These are phyloP conservation scores for Otatea glauca DNA, from an alignment of 176 grass and related monocot genomes.

Conservation along the genomic window DNA sequence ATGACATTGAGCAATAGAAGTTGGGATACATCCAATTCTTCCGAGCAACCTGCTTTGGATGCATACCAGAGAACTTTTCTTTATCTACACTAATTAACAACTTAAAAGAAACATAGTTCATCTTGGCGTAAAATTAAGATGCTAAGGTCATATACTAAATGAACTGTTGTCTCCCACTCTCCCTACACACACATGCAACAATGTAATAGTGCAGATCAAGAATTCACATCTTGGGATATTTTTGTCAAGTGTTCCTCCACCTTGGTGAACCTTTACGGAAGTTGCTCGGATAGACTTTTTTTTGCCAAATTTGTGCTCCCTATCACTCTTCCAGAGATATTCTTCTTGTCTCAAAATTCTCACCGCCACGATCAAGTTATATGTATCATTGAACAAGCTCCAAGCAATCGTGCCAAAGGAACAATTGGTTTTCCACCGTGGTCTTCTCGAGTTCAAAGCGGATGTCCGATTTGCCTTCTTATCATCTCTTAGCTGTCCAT, in stretches of 20 bases:
- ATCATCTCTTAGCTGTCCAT: no score
- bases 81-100: slow-evolving; percentile 37
- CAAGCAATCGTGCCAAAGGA: slow-evolving; percentile 93
- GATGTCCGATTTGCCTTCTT: no score
- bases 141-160: slow-evolving; percentile 14
- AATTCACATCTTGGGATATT: slow-evolving; percentile 56
- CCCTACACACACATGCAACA: slow-evolving; percentile 24
- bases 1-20: no score
- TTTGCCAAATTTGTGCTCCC: slow-evolving; percentile 94
- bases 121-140: slow-evolving; percentile 10
- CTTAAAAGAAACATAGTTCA: slow-evolving; percentile 5
- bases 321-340: slow-evolving; percentile 98
- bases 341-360: slow-evolving; percentile 76
- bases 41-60: no score
- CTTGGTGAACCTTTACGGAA: slow-evolving; percentile 82
- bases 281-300: slow-evolving; percentile 88
- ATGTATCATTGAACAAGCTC: slow-evolving; percentile 99
- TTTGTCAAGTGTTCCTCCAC: no score
- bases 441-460: slow-evolving; percentile 74
- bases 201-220: neutral
- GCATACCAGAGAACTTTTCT: slow-evolving; percentile 10
- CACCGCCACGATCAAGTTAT: slow-evolving; percentile 61
- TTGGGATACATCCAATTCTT: no score
- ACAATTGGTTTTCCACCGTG: slow-evolving; percentile 70
- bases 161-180: neutral